phyloP scores from a whole-genome alignment of 2,329 filamentous ascomycete genomes.

The Paraphaeosphaeria sporulosa region DNA sequence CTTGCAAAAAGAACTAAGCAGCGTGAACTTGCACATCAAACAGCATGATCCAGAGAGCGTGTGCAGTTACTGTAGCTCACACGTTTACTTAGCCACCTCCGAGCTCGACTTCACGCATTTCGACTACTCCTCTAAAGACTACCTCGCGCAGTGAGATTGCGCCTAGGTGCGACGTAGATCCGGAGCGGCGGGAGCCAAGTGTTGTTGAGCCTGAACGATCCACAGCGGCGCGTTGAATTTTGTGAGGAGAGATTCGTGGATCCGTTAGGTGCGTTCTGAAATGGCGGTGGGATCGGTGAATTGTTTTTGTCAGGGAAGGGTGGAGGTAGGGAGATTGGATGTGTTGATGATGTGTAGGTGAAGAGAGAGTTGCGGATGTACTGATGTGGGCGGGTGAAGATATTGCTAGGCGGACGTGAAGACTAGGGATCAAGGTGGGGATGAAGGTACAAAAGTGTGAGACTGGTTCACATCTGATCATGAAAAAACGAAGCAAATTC shows the following conservation, averaged over 20 bases:
- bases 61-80: background rate
- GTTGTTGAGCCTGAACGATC: slow-evolving; percentile 66
- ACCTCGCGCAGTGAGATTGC: slow-evolving; percentile 70
- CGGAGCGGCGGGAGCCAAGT: slow-evolving; percentile 63
- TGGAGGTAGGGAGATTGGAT: background rate
- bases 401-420: slow-evolving; percentile 62
- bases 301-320: background rate
- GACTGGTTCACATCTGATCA: slow-evolving; percentile 28
- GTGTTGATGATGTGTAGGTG: slow-evolving; percentile 47
- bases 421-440: slow-evolving; percentile 68
- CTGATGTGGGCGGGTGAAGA: slow-evolving; percentile 68
- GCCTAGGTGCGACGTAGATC: slow-evolving; percentile 72
- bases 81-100: slow-evolving; percentile 44
- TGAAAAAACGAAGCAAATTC: background rate
- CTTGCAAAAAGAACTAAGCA: background rate
- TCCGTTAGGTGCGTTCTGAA: slow-evolving; percentile 73
- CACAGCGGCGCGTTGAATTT: slow-evolving; percentile 72
- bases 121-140: slow-evolving; percentile 59
- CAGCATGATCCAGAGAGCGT: background rate
- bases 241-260: slow-evolving; percentile 69
- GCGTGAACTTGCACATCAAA: no score
- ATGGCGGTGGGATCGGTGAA: slow-evolving; percentile 67
- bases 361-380: slow-evolving; percentile 63
- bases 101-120: slow-evolving; percentile 60
- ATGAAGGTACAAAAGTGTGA: slow-evolving; percentile 65